Conservation (phyloP, 345 rosid genomes). For the Camelina neglecta region DNA sequence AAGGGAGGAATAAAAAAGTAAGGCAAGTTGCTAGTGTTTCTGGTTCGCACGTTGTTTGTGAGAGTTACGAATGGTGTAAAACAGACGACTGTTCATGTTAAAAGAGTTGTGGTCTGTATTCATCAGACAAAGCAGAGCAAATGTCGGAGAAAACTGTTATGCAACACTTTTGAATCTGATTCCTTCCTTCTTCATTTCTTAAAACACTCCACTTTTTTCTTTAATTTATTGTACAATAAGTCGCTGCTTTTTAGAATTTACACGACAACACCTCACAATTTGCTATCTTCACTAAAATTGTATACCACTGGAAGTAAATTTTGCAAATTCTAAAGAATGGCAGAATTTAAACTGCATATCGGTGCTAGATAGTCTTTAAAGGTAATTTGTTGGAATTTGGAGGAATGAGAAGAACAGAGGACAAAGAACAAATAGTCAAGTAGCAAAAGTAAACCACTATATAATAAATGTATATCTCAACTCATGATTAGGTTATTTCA, state of each 20-base stretch:
- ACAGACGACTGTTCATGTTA: conserved; percentile 44
- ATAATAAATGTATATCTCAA: not conserved
- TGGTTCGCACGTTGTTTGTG: conserved; percentile 45
- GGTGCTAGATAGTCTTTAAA: not conserved
- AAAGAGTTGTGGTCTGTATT: conserved; percentile 47
- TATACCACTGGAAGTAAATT: not conserved
- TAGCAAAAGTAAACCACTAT: conserved; percentile 7
- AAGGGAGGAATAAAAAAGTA: not conserved
- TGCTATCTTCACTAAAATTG: not conserved
- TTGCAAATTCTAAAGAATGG: not conserved
- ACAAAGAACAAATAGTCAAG: not conserved
- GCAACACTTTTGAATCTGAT: conserved; percentile 25
- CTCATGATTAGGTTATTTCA: conserved; percentile 10
- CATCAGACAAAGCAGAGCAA: conserved; percentile 45
- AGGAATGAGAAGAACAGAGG: not conserved
- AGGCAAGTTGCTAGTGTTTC: conserved; percentile 39
- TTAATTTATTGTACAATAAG: not conserved
- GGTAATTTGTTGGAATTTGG: not conserved
- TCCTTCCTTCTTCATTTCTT: conserved; percentile 21
- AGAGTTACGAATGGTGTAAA: conserved; percentile 41
- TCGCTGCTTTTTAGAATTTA: not conserved
- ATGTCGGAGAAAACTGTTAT: conserved; percentile 39
- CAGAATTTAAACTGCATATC: not conserved
- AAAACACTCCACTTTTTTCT: not conserved
- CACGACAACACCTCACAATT: not conserved